phyloP scores from a whole-genome alignment of 2,329 filamentous ascomycete genomes.

The Penicillium capsulatum region DNA sequence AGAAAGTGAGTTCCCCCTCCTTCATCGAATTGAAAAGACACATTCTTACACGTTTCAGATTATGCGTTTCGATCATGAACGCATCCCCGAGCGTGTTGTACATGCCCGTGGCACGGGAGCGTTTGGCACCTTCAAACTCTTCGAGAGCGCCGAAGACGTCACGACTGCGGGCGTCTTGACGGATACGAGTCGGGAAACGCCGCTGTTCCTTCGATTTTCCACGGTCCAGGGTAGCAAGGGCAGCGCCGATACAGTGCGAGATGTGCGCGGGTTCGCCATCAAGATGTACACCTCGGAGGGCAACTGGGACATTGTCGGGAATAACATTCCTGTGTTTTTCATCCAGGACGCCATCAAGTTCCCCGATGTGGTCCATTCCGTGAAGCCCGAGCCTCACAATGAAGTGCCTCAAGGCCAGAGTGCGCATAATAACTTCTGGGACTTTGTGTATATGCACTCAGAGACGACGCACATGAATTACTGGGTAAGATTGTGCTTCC shows the following conservation, averaged over 20 bases:
- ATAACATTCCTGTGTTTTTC: conserved; percentile 43
- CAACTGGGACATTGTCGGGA: conserved; percentile 56
- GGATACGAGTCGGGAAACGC: conserved; percentile 62
- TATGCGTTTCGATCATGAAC: conserved; percentile 68
- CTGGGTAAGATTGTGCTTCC: too few relatives aligned
- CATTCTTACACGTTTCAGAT: conserved; percentile 31
- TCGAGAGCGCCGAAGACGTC: conserved; percentile 60
- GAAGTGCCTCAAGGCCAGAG: conserved; percentile 50
- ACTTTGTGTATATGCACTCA: conserved; percentile 34
- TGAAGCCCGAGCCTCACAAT: conserved; percentile 41
- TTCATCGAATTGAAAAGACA: background rate
- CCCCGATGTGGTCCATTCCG: conserved; percentile 40
- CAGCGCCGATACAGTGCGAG: conserved; percentile 75
- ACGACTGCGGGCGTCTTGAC: conserved; percentile 62
- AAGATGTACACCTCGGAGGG: conserved; percentile 76
- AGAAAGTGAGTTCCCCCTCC: conserved; percentile 55
- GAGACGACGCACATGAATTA: conserved; percentile 35
- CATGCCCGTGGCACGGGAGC: conserved; percentile 63
- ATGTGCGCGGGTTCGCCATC: conserved; percentile 74
- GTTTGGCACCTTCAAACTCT: conserved; percentile 63
- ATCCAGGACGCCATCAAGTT: conserved; percentile 43
- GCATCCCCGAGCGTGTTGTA: conserved; percentile 48
- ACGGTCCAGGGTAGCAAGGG: conserved; percentile 72
- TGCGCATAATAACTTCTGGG: conserved; percentile 52
- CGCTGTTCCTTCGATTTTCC: conserved; percentile 69